Evolutionary conservation across 345 rosid species (phyloP), one percentile per base, ranked within the genome.

Genomic region (Nasturtium officinale): DNA sequence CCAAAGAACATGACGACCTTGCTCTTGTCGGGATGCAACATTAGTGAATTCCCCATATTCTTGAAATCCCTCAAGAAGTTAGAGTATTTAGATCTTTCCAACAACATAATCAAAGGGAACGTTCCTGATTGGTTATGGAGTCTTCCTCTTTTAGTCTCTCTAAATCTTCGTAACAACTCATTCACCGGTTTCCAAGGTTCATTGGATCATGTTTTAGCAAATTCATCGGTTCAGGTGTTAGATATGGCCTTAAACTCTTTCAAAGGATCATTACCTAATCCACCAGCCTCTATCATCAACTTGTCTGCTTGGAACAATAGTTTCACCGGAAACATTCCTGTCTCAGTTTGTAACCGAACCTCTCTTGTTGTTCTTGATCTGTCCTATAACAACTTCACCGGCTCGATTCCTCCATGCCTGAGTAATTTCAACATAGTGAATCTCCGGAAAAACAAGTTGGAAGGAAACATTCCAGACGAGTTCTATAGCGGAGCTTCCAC

Each of bases 271-370:
- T 13, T 74, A 12, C 78, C 64, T 43, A 15, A 42, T 56, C 73
- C 73, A 56, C 73, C 73, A 45, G 18, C 7, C 55, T 56, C 66
- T 37, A 48, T 74, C 45, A 65, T 57, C 61, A 13, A 65, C 67
- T 45, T 74, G 45, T 66, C 78, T 47, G 72, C 33, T 12, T 58
- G 72, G 72, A 74, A 74, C 78, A 74, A 74, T 9, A 74, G 78
- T 28, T 74, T 74, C 61, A 66, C 72, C 0, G 78, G 78, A 48
- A 20, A 66, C 1, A 74, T 66, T 7, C 72, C 78, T 65, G 45
- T 58, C 13, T 74, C 72, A 50, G 52, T 13, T 1, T 74, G 78
- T 57, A 74, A 74, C 78, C 17, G 78, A 37, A 57, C 61, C 9
- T 15, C 10, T 37, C 61, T 74, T 5, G 18, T 47, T 9, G 11